Conservation (phyloP, 2,329 filamentous ascomycete genomes). For the Tolypocladium nubicola region DNA sequence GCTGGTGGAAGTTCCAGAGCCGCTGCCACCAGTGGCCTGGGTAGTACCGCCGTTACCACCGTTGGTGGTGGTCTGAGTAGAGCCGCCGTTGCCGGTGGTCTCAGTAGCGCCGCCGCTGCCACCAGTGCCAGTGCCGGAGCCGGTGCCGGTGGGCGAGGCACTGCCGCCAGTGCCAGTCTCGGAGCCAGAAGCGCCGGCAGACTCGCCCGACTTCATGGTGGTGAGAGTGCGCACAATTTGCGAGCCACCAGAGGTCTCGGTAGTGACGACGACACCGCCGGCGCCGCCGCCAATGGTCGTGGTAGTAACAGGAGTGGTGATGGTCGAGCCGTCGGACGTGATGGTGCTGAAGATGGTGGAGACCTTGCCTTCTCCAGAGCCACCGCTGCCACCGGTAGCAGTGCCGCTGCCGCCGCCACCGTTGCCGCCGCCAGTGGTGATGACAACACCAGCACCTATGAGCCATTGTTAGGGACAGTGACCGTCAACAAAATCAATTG, state of each 20-base stretch:
- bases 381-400: background rate
- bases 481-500: too few relatives aligned
- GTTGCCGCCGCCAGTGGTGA: constrained; percentile 12
- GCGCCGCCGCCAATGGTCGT: constrained; percentile 14
- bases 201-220: constrained; percentile 10
- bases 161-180: constrained; percentile 8
- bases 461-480: constrained; percentile 7
- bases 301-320: constrained; percentile 25
- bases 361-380: constrained; percentile 4
- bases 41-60: background rate
- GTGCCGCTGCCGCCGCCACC: constrained; percentile 1
- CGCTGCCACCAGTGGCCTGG: constrained; percentile 1
- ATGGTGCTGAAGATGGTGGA: constrained; percentile 27
- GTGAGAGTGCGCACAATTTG: constrained; percentile 15
- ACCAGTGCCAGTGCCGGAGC: constrained; percentile 4
- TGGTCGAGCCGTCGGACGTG: constrained; percentile 20
- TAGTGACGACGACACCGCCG: constrained; percentile 9
- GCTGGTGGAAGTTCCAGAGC: constrained; percentile 7
- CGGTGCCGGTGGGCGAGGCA: constrained; percentile 1
- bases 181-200: constrained; percentile 9
- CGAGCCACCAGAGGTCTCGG: constrained; percentile 12
- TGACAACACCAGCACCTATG: constrained; percentile 21
- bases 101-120: background rate
- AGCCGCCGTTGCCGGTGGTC: background rate
- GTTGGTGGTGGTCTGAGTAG: background rate